Conservation (phyloP, 441 rosid genomes). For the Gossypium davidsonii region DNA sequence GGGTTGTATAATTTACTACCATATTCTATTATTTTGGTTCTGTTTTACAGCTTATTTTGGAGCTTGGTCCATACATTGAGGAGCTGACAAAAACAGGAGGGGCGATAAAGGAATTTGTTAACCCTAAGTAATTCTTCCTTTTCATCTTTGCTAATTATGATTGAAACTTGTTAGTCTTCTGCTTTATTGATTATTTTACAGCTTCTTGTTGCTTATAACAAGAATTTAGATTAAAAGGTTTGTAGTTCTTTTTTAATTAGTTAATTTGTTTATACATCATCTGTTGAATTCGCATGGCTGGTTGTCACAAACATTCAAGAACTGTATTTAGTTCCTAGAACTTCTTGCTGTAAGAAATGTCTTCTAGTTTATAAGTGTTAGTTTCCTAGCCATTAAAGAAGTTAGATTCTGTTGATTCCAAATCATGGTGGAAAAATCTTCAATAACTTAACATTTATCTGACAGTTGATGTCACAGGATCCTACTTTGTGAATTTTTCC, state of each 20-base stretch:
- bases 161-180: conserved; percentile 6
- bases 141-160: conserved; percentile 6
- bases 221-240: not conserved
- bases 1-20: not conserved
- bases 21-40: not conserved
- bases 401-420: not conserved
- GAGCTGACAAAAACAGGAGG: conserved; percentile 89
- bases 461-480: not conserved
- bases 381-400: not conserved
- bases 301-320: not conserved
- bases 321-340: not conserved
- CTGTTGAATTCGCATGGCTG: not conserved
- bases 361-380: not conserved
- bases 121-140: conserved; percentile 67
- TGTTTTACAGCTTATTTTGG: conserved; percentile 68
- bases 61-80: conserved; percentile 73
- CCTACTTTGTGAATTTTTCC: not conserved
- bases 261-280: not conserved
- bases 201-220: not conserved
- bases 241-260: not conserved
- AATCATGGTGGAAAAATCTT: conserved; percentile 4
- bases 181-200: not conserved
- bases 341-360: not conserved
- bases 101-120: conserved; percentile 89
- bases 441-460: not conserved